These are phyloP conservation scores for Corynascus novoguineensis DNA, from an alignment of 495 filamentous ascomycete genomes.

Conservation along the genomic window DNA sequence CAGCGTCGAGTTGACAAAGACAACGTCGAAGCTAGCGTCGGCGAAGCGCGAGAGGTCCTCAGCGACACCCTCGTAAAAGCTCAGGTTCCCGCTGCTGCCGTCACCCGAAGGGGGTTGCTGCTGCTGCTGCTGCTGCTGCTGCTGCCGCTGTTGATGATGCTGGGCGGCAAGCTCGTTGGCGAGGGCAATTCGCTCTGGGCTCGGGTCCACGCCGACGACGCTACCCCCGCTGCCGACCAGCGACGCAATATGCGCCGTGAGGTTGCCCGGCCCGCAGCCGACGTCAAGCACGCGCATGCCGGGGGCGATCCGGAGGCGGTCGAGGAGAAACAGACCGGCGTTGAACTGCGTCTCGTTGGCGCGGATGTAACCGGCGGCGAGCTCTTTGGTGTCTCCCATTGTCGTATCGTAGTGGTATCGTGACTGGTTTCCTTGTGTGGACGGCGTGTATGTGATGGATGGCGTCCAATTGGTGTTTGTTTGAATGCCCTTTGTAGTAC, in stretches of 20 bases:
- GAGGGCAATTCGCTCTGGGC: not conserved
- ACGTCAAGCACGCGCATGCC: constrained; percentile 3
- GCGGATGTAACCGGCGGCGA: not conserved
- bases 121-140: no score
- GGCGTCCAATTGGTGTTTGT: no score
- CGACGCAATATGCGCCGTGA: not conserved
- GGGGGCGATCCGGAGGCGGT: not conserved
- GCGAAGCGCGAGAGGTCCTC: not conserved
- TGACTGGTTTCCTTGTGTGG: not conserved
- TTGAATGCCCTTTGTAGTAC: no score
- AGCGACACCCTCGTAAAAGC: not conserved
- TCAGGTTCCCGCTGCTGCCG: no score
- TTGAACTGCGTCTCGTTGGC: not conserved
- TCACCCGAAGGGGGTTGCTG: no score
- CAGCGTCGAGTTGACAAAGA: constrained; percentile 1
- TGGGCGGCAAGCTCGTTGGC: not conserved
- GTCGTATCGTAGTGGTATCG: not conserved
- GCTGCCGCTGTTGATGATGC: no score
- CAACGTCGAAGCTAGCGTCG: not conserved
- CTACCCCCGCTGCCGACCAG: not conserved
- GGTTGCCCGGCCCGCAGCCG: constrained; percentile 1
- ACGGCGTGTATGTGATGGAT: no score
- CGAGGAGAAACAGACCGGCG: not conserved
- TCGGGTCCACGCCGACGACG: not conserved
- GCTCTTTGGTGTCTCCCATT: not conserved